A percentile compares a stretch with the other conserved stretches of the same genome.
Conservation (phyloP, 768 basidiomycete genomes). For the Amanita molliuscula region DNA sequence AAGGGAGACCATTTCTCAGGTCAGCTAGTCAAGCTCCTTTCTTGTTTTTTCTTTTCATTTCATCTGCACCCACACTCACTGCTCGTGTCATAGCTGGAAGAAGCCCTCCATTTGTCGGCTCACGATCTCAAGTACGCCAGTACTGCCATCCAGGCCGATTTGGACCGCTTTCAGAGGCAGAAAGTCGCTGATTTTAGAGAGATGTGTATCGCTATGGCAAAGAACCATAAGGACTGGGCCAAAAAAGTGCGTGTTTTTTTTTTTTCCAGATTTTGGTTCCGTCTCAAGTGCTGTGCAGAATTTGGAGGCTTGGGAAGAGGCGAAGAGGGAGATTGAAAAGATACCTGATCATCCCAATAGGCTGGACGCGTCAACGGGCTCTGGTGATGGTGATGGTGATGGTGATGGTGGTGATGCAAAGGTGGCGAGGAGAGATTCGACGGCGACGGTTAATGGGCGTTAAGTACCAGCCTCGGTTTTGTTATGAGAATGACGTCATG, state of each 20-base stretch:
- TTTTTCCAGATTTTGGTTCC: no score
- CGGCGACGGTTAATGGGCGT: slow-evolving; percentile 61
- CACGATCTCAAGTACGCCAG: slow-evolving; percentile 96
- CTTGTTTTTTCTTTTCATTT: slow-evolving; percentile 1
- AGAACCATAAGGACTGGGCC: slow-evolving; percentile 93
- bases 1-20: slow-evolving; percentile 90
- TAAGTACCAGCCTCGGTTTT: slow-evolving; percentile 11
- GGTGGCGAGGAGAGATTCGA: slow-evolving; percentile 45
- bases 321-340: slow-evolving; percentile 81
- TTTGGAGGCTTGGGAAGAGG: slow-evolving; percentile 95
- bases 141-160: slow-evolving; percentile 92
- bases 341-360: slow-evolving; percentile 88
- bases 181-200: slow-evolving; percentile 95
- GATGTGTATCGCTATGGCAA: slow-evolving; percentile 86
- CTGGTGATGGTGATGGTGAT: slow-evolving; percentile 12
- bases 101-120: slow-evolving; percentile 83
- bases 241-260: slow-evolving; percentile 64
- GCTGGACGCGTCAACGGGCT: slow-evolving; percentile 9
- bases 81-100: slow-evolving; percentile 62
- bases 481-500: no score
- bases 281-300: slow-evolving; percentile 43
- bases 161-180: slow-evolving; percentile 97
- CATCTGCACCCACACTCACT: neutral
- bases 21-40: slow-evolving; percentile 27
- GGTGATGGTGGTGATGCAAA: slow-evolving; percentile 21